A percentile compares a stretch with the other conserved stretches of the same genome.
These are phyloP conservation scores for Fusarium subtropicale DNA, from an alignment of 2,329 filamentous ascomycete genomes.

Conservation along the genomic window DNA sequence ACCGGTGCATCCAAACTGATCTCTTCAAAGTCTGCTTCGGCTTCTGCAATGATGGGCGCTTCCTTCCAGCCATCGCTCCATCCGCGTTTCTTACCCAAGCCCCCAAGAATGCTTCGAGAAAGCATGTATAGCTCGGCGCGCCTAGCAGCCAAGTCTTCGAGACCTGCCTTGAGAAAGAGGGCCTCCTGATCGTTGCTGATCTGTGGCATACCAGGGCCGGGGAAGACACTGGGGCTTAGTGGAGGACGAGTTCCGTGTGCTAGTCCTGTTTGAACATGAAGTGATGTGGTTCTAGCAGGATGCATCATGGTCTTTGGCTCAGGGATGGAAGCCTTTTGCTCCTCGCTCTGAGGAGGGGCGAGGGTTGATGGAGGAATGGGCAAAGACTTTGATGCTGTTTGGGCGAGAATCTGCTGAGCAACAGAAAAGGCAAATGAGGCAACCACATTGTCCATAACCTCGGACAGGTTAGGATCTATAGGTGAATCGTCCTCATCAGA, in stretches of 20 bases:
- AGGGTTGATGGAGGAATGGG: constrained; percentile 73
- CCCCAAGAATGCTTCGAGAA: constrained; percentile 82
- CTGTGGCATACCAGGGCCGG: constrained; percentile 59
- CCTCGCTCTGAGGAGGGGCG: constrained; percentile 59
- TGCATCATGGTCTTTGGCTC: constrained; percentile 79
- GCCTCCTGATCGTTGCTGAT: constrained; percentile 56
- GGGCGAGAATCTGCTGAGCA: constrained; percentile 79
- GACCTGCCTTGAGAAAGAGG: constrained; percentile 70
- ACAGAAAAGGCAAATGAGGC: constrained; percentile 83
- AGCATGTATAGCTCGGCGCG: constrained; percentile 85
- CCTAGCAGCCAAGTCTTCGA: constrained; percentile 84
- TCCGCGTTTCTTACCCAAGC: constrained; percentile 74
- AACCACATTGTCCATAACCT: constrained; percentile 78
- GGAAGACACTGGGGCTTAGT: constrained; percentile 65
- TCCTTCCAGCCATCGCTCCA: constrained; percentile 84
- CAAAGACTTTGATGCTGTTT: constrained; percentile 76
- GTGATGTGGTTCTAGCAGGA: constrained; percentile 72
- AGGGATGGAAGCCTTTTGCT: constrained; percentile 71
- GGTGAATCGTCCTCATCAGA: constrained; percentile 51
- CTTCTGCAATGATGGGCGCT: constrained; percentile 63
- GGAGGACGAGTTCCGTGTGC: constrained; percentile 55
- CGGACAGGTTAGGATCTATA: constrained; percentile 55
- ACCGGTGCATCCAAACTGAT: constrained; percentile 63
- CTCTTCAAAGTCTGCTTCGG: constrained; percentile 66
- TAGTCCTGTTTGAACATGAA: constrained; percentile 57